phyloP scores from a whole-genome alignment of 768 basidiomycete genomes.

The Phanerodontia chrysosporium region DNA sequence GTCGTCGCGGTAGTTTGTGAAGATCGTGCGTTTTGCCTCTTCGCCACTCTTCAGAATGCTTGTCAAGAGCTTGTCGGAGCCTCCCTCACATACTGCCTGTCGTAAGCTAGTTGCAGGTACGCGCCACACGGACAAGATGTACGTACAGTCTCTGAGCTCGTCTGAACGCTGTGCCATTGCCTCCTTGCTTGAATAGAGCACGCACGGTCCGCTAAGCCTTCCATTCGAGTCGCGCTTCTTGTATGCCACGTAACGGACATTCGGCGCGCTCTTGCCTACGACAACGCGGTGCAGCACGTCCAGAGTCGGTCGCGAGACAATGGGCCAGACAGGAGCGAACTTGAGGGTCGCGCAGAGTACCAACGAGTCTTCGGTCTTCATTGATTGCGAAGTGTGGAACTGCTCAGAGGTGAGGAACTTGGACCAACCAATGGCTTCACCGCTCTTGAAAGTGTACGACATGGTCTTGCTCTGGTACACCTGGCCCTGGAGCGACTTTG shows the following conservation, averaged over 20 bases:
- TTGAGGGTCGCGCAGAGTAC: constrained; percentile 3
- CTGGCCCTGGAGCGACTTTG: not conserved
- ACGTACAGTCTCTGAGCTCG: constrained; percentile 6
- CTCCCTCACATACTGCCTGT: constrained; percentile 4
- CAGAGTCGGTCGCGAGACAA: constrained; percentile 7
- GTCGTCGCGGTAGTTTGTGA: constrained; percentile 6
- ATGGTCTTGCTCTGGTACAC: not conserved
- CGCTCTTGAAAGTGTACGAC: constrained; percentile 4
- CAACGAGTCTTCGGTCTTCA: constrained; percentile 8
- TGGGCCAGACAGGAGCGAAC: constrained; percentile 8
- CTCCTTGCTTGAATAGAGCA: constrained; percentile 4
- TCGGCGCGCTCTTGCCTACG: not conserved
- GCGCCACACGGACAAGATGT: not conserved
- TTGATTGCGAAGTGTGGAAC: not conserved
- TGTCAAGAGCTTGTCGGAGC: not conserved
- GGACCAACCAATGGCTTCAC: constrained; percentile 7
- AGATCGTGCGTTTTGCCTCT: not conserved
- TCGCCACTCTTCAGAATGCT: not conserved
- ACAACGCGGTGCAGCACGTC: constrained; percentile 9
- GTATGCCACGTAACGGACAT: constrained; percentile 8
- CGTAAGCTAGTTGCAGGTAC: not conserved
- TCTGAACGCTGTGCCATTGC: constrained; percentile 5
- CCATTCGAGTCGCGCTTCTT: constrained; percentile 3
- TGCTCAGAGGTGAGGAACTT: constrained; percentile 3
- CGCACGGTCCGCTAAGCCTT: constrained; percentile 5